Base-by-base conservation (phyloP, 176 grass and related monocot genomes). In the Stipa capillata region DNA sequence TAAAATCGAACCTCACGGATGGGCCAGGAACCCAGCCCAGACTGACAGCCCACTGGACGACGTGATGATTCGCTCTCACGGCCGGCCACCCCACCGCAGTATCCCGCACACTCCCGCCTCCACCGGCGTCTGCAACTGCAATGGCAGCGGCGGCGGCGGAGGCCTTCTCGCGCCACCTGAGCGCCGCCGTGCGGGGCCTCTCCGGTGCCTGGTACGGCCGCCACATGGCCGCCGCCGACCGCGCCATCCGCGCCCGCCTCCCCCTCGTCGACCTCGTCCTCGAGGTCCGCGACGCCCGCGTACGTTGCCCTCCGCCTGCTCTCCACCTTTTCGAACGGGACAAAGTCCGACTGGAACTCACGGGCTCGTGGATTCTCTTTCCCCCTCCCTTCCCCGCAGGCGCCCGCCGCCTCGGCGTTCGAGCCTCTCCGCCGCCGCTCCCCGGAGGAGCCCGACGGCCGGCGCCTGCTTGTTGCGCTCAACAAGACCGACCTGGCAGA, bases 221-320 rank as follows among this genome's bases (percentile, higher is more conserved):
- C 23, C 83, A 87, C 49, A 93, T 97, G 90, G 90, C 80, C 1
- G 77, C 93, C 0, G 73, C 90, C 7, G 83, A 85, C 21, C 66
- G 83, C 55, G 83, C 93, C 72, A 85, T 91, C 76, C 67, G 86
- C 47, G 47, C 87, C 7, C 82, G 87, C 11, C 28, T 90, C 40
- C 85, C 90, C 40, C 66, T 90, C 34, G 93, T 97, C 54, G 93
- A 93, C 84, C 83, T 93, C 69, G 34, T 93, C 33, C 61, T 97
- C 50, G 88, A 97, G 53, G 84, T 91, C 31, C 90, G 90, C 53
- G 90, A 93, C 68, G 90, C 93, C 21, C 83, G 90, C 35, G 86
- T 85, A 81, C 20, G 79, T 54, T 49, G 53, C 48, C 8, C 14
- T 1, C 9, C 67, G 36, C 44, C 4, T n/a, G 0, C 33, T 72